Base-by-base conservation (phyloP, 306 rosid species). In the Vicia faba region DNA sequence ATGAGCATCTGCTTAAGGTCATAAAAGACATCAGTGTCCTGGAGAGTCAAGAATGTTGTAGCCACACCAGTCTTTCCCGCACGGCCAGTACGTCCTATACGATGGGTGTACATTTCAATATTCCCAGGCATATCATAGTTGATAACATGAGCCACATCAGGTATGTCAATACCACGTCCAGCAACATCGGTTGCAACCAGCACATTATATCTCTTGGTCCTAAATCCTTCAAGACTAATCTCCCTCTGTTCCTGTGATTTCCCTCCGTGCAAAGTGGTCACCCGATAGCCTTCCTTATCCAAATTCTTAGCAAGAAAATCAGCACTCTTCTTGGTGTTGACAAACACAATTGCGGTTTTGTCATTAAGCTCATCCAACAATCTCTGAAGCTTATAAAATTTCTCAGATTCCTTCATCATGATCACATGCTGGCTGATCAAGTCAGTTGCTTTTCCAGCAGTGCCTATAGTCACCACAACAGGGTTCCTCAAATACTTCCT, bases 151-250 rank as follows among this genome's bases (percentile, higher is more conserved):
- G 97, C 97, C 71, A 91, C 97, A 74, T 88, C 96, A 10, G 97
- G 97, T 78, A 91, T 91, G 78, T 91, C 97, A 79, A 91, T 91
- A 20, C 97, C 97, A 78, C 97, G 97, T 39, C 97, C 96, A 7
- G 92, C 97, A 79, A 88, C 97, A 83, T 91, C 96, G 0, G 97
- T 91, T 2, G 97, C 96, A 66, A 88, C 96, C 28, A 91, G 96
- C 51, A 91, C 97, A 80, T 91, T 91, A 61, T 76, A 91, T 65
- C 90, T 81, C 87, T 86, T 91, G 61, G 97, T 78, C 79, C 96
- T 84, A 79, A 91, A 91, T 44, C 96, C 97, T 71, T 91, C 97
- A 0, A 91, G 91, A 77, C 92, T 91, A 46, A 86, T 88, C 78
- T 91, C 97, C 36, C 97, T 88, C 71, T 91, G 97, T 74, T 91